Percentiles rank a stretch among this genome's conserved stretches.
Conservation (phyloP, 2,329 filamentous ascomycete genomes). For the Incumbomyces delicatus region DNA sequence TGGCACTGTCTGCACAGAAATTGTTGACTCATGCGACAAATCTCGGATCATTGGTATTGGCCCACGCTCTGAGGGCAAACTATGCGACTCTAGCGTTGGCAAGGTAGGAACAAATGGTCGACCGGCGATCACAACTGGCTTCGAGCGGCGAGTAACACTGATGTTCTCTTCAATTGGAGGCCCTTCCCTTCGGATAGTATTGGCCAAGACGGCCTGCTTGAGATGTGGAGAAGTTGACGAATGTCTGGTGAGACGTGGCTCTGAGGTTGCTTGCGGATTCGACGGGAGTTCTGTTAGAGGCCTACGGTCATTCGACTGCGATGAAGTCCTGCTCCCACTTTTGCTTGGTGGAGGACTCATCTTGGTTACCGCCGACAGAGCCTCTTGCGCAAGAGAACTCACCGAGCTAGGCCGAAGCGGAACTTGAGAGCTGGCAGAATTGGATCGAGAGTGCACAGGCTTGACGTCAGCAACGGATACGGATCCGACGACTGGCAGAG, state of each 20-base stretch:
- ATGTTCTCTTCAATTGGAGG: slow-evolving; percentile 13
- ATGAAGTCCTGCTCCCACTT: slow-evolving; percentile 16
- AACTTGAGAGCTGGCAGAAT: slow-evolving; percentile 9
- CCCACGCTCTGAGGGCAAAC: slow-evolving; percentile 20
- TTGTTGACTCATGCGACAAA: slow-evolving; percentile 20
- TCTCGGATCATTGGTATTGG: slow-evolving; percentile 25
- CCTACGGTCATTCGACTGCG: slow-evolving; percentile 7
- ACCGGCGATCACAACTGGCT: background rate
- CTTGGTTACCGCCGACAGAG: slow-evolving; percentile 30
- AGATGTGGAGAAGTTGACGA: slow-evolving; percentile 15
- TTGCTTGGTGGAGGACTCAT: slow-evolving; percentile 26
- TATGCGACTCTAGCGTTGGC: slow-evolving; percentile 7
- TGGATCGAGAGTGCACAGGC: slow-evolving; percentile 18
- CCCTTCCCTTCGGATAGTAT: slow-evolving; percentile 8
- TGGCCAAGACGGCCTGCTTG: slow-evolving; percentile 13
- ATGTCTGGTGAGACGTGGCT: slow-evolving; percentile 9
- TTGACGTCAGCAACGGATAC: slow-evolving; percentile 24
- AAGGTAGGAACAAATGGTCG: slow-evolving; percentile 2
- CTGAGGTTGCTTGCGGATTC: slow-evolving; percentile 25
- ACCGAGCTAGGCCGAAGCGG: slow-evolving; percentile 17
- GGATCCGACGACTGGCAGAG: slow-evolving; percentile 18
- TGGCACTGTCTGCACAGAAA: slow-evolving; percentile 23
- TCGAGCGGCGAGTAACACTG: slow-evolving; percentile 8
- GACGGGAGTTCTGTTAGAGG: slow-evolving; percentile 21
- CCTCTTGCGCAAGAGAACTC: slow-evolving; percentile 29